Base-by-base conservation (phyloP, 164 flowering plant genomes). In the Macadamia tetraphylla region DNA sequence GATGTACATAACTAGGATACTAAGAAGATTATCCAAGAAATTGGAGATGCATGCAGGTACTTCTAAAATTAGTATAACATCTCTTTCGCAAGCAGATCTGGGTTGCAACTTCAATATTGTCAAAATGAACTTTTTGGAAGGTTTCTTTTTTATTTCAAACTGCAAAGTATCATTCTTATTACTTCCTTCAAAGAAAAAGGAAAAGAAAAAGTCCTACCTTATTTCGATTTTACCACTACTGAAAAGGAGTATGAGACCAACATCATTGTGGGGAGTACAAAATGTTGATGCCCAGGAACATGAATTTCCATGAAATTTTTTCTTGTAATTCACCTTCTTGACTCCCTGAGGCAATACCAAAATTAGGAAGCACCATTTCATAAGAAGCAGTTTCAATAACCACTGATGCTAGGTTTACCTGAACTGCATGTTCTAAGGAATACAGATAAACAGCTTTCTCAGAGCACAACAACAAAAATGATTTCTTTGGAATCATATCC, bases 231-330 rank as follows among this genome's bases (percentile, higher is more conserved):
- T 91, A 70, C 98, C 98, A 75, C 68, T 76, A 11, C 85, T 62
- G 42, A 86, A 86, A 43, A 91, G 71, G 30, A 91, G 94, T 71
- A 83, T 68, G 43, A 94, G 88, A 68, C 92, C 93, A 73, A 74
- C 58, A 69, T 73, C 80, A 52, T 71, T 58, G 49, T 80, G 67
- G 43, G 80, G 77, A 57, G 74, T 73, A 63, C 59, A 75, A 59
- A 93, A 82, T 57, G 88, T 83, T 69, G 97, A 86, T 61, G 96
- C 98, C 88, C 86, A 94, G 73, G 81, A 85, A 75, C 94, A 91
- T 62, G 83, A 67, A 62, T 83, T 76, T 29, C 88, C 83, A 31
- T 80, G 81, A 29, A 87, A 87, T 74, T 88, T 91, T 78, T 87
- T 89, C 84, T 94, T 94, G 79, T 81, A 73, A 29, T 46, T 58